A percentile compares a stretch with the other conserved stretches of the same genome.
phyloP scores from a whole-genome alignment of 148 eudicot genomes.

The Cornus florida region DNA sequence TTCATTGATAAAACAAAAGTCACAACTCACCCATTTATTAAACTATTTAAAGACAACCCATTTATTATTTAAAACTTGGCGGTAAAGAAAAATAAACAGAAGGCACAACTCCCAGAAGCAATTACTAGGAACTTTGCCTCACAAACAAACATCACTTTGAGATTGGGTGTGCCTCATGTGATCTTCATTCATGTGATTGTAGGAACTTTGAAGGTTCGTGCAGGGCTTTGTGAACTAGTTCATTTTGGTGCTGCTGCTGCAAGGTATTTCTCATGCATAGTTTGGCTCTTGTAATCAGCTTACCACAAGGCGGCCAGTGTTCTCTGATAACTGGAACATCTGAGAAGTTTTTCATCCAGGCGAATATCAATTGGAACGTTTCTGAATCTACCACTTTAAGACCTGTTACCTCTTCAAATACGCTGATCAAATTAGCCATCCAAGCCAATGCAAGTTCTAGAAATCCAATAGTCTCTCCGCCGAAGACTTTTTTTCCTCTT shows the following conservation, averaged over 20 bases:
- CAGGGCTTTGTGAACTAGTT: background rate
- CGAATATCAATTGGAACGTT: conserved; percentile 9
- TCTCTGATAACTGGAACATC: conserved; percentile 18
- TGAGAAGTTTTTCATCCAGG: conserved; percentile 14
- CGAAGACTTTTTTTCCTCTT: conserved; percentile 12
- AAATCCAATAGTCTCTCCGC: conserved; percentile 21
- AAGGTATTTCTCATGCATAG: conserved; percentile 1
- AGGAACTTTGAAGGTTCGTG: background rate
- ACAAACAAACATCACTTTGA: background rate
- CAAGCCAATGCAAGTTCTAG: conserved; percentile 18
- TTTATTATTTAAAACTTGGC: too few relatives aligned
- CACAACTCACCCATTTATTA: background rate
- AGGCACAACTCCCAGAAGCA: background rate
- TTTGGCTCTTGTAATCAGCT: conserved; percentile 11
- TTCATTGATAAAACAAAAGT: background rate
- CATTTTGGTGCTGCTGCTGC: background rate
- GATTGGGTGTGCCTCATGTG: background rate
- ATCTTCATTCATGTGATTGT: background rate
- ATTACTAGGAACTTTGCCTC: background rate
- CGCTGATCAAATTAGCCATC: conserved; percentile 13
- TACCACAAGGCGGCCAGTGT: conserved; percentile 23
- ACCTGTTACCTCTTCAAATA: conserved; percentile 11
- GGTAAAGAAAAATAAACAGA: background rate
- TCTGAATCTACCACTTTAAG: conserved; percentile 12
- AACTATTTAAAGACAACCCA: background rate